phyloP scores from a whole-genome alignment of 2,329 filamentous ascomycete species.

The Arthrobotrys iridis region DNA sequence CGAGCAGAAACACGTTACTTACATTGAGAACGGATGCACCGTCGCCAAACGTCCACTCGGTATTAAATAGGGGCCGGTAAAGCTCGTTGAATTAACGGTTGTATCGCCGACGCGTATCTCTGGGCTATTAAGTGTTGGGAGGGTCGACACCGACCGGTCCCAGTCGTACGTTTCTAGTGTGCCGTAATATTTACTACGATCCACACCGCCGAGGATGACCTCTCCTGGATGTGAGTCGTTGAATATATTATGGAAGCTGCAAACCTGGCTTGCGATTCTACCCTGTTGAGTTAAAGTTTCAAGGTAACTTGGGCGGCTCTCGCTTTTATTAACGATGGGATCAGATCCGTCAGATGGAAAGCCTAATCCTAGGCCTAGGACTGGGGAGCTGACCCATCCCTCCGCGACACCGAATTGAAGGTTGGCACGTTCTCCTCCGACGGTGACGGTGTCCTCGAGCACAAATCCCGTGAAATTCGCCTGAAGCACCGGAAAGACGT shows the following conservation, averaged over 20 bases:
- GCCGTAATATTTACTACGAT: constrained; percentile 21
- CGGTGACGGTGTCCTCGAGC: background rate
- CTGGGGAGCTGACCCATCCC: background rate
- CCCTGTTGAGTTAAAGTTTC: constrained; percentile 5
- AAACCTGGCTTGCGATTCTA: constrained; percentile 1
- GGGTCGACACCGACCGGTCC: no score
- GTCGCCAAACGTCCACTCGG: no score
- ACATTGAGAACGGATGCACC: no score
- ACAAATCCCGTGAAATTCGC: background rate
- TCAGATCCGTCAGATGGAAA: no score
- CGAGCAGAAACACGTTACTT: no score
- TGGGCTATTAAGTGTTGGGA: background rate
- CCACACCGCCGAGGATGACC: constrained; percentile 9
- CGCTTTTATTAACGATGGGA: no score
- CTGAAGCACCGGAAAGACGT: no score
- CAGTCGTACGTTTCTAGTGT: constrained; percentile 2
- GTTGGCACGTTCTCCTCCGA: background rate
- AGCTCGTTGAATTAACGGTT: no score
- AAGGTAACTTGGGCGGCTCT: constrained; percentile 8
- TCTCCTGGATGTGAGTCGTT: background rate
- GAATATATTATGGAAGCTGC: constrained; percentile 16
- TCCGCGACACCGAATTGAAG: background rate
- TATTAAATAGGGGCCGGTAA: no score
- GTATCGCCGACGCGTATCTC: background rate
- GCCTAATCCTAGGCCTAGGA: no score